These are phyloP conservation scores for Trichosporon ovoides DNA, from an alignment of 1,284 basidiomycete genomes.

Conservation along the genomic window DNA sequence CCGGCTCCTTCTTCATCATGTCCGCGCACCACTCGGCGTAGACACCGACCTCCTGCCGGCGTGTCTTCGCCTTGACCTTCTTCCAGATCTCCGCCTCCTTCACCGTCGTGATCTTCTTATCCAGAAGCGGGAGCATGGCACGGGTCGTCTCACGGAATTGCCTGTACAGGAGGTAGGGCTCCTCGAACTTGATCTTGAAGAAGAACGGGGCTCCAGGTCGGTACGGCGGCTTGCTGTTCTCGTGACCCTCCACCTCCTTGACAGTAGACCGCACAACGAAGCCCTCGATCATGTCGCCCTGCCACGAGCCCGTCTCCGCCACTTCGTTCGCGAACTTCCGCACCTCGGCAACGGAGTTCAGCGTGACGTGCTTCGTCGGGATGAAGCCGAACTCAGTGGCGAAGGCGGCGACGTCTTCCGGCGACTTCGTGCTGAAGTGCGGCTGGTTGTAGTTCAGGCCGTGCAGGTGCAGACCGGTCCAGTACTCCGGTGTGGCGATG, in stretches of 20 bases:
- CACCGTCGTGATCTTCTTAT: constrained; percentile 10
- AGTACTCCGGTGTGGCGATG: constrained; percentile 70
- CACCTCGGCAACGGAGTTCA: constrained; percentile 65
- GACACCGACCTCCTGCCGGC: constrained; percentile 47
- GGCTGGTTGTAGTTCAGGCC: constrained; percentile 74
- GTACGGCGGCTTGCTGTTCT: constrained; percentile 59
- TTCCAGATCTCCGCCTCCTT: constrained; percentile 37
- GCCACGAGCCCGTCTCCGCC: constrained; percentile 67
- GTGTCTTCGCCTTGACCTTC: constrained; percentile 35
- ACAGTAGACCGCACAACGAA: constrained; percentile 87
- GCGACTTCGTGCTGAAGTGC: constrained; percentile 68
- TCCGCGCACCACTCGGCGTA: constrained; percentile 50
- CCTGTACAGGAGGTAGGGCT: constrained; percentile 97
- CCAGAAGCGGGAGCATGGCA: constrained; percentile 55
- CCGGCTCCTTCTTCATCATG: constrained; percentile 62
- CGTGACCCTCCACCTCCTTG: constrained; percentile 27
- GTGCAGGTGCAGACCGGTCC: constrained; percentile 89
- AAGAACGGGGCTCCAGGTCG: constrained; percentile 79
- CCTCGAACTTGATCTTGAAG: constrained; percentile 99
- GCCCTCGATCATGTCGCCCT: constrained; percentile 83
- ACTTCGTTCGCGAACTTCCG: constrained; percentile 66
- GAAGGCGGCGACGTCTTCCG: constrained; percentile 67
- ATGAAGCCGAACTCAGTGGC: constrained; percentile 91
- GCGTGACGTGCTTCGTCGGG: constrained; percentile 60
- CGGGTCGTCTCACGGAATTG: constrained; percentile 96